phyloP scores from a whole-genome alignment of 257 asterid genomes.

The Plantago ovata region DNA sequence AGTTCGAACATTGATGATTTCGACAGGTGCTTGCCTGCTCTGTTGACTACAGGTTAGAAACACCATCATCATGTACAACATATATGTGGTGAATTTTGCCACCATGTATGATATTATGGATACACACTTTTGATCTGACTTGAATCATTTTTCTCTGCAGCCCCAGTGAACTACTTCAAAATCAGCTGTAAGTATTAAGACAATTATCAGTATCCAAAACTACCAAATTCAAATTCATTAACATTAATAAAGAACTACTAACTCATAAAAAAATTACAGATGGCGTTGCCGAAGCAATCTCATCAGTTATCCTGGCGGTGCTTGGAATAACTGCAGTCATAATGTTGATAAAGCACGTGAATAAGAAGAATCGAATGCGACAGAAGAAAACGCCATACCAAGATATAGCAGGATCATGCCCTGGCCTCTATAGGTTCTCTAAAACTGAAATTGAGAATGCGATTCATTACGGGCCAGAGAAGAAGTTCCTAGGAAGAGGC shows the following conservation, averaged over 20 bases:
- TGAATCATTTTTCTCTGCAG: slow-evolving; percentile 35
- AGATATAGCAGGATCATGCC: slow-evolving; percentile 33
- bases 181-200: slow-evolving; percentile 41
- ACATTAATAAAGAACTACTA: too few relatives aligned
- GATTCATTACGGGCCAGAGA: slow-evolving; percentile 39
- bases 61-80: not conserved
- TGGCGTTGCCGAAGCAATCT: not conserved
- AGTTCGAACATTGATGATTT: slow-evolving; percentile 32
- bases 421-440: slow-evolving; percentile 68
- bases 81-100: not conserved
- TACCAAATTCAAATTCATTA: not conserved
- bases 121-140: slow-evolving; percentile 4
- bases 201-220: not conserved
- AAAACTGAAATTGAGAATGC: slow-evolving; percentile 66
- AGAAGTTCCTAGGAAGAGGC: slow-evolving; percentile 66
- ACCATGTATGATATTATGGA: not conserved
- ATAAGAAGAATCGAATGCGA: slow-evolving; percentile 28
- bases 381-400: slow-evolving; percentile 30
- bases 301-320: slow-evolving; percentile 34
- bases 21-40: slow-evolving; percentile 56
- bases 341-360: slow-evolving; percentile 42
- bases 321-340: slow-evolving; percentile 36
- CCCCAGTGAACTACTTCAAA: slow-evolving; percentile 38
- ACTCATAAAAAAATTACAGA: not conserved
- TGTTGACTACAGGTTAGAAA: slow-evolving; percentile 40